Conservation (phyloP, 2,329 filamentous ascomycete species). For the Plectosphaerella cucumerina region DNA sequence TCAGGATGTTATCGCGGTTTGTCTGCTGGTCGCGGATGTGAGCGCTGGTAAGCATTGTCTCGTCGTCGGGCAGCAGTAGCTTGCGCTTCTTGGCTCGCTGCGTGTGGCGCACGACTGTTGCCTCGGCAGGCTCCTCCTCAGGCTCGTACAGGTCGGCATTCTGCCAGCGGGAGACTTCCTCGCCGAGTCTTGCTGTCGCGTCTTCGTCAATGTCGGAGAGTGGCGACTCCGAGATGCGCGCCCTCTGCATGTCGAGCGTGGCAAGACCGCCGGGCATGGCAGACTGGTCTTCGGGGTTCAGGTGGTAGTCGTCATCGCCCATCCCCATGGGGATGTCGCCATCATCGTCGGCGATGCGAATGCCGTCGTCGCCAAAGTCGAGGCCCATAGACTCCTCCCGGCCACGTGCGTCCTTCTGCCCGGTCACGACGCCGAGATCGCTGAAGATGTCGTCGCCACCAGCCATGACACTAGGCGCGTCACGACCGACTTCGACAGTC, state of each 20-base stretch:
- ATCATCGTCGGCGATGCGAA: slow-evolving; percentile 60
- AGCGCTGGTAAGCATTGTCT: slow-evolving; percentile 70
- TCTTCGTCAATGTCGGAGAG: slow-evolving; percentile 63
- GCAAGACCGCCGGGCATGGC: slow-evolving; percentile 43
- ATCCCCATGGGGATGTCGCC: slow-evolving; percentile 62
- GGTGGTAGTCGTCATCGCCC: slow-evolving; percentile 61
- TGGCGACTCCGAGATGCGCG: slow-evolving; percentile 64
- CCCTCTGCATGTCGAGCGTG: slow-evolving; percentile 45
- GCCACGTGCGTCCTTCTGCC: slow-evolving; percentile 52
- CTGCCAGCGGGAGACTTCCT: slow-evolving; percentile 47
- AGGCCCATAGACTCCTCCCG: slow-evolving; percentile 52
- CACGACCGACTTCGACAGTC: slow-evolving; percentile 87
- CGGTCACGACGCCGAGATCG: slow-evolving; percentile 55
- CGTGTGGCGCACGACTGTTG: slow-evolving; percentile 59
- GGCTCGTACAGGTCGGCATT: slow-evolving; percentile 59
- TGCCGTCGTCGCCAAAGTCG: slow-evolving; percentile 47
- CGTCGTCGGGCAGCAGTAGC: slow-evolving; percentile 74
- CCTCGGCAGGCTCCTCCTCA: slow-evolving; percentile 47
- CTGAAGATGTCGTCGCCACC: slow-evolving; percentile 68
- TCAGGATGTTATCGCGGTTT: slow-evolving; percentile 82
- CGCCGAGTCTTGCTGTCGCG: slow-evolving; percentile 35
- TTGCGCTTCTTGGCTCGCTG: slow-evolving; percentile 74
- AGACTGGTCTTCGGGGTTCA: slow-evolving; percentile 52
- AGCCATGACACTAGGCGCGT: slow-evolving; percentile 65
- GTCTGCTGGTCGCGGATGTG: slow-evolving; percentile 84